A percentile compares a stretch with the other conserved stretches of the same genome.
phyloP scores from a whole-genome alignment of 1,139 yeast species.

The Kodamaea fungicola region DNA sequence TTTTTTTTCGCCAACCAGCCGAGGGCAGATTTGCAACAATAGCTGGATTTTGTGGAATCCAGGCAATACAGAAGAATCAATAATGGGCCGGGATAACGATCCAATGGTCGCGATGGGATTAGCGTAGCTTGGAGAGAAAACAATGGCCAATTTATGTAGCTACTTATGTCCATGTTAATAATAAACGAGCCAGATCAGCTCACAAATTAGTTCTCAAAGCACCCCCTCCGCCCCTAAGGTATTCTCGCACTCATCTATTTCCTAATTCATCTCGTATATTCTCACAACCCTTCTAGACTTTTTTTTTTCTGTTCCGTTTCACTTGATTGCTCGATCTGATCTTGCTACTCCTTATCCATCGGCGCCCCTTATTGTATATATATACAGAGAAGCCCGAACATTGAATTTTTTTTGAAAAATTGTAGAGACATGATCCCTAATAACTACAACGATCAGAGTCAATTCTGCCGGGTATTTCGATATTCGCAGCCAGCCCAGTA shows the following conservation, averaged over 20 bases:
- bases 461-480: neutral
- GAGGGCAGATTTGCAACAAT: too few species aligned
- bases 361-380: conserved; percentile 3
- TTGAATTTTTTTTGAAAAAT: too few species aligned
- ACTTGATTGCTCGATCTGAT: conserved; percentile 6
- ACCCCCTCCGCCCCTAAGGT: too few species aligned
- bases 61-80: too few species aligned
- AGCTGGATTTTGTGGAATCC: too few species aligned
- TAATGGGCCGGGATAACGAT: neutral
- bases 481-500: neutral
- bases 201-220: too few species aligned
- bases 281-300: conserved; percentile 1
- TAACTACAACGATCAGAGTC: neutral
- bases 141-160: too few species aligned
- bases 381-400: neutral
- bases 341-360: conserved; percentile 5
- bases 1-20: too few species aligned
- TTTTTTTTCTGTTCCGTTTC: neutral
- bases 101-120: neutral
- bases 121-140: neutral
- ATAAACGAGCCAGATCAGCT: too few species aligned
- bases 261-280: conserved; percentile 1
- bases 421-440: neutral
- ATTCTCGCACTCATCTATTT: neutral
- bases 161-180: too few species aligned